Percentiles rank a stretch among this genome's conserved stretches.
Conservation (phyloP, 306 rosid species). For the Trichosanthes truncata region DNA sequence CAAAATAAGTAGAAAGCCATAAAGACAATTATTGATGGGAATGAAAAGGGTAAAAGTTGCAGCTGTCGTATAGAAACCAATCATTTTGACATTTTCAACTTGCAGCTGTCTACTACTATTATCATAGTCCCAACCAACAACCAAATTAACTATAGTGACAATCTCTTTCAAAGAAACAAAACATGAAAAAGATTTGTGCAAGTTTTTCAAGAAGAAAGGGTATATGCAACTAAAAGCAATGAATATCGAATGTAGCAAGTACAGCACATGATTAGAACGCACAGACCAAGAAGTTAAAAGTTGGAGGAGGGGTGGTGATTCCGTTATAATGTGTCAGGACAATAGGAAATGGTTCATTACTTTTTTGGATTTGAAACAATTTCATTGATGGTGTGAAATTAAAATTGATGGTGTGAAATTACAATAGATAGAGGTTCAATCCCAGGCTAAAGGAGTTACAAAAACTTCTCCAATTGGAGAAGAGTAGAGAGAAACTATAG, state of each 20-base stretch:
- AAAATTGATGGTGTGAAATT: too few species aligned
- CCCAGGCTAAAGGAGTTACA: too few species aligned
- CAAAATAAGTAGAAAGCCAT: conserved; percentile 28
- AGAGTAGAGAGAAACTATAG: too few species aligned
- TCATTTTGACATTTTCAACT: background rate
- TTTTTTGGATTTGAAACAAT: too few species aligned
- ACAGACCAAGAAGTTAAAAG: background rate
- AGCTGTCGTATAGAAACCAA: background rate
- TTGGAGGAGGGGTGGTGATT: background rate
- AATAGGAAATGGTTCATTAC: background rate
- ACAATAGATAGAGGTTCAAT: too few species aligned
- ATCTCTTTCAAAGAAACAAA: background rate
- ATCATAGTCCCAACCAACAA: background rate
- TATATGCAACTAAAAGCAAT: background rate
- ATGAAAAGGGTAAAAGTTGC: background rate
- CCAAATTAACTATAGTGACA: background rate
- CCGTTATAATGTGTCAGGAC: background rate
- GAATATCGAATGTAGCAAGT: background rate
- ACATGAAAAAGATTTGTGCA: background rate
- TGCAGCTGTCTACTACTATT: background rate
- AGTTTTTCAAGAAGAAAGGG: background rate
- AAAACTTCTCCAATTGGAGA: too few species aligned
- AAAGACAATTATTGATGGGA: background rate
- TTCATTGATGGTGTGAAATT: too few species aligned
- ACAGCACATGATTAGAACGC: background rate